Conservation (phyloP, 352 stramenopile species). For the Phytophthora melonis region DNA sequence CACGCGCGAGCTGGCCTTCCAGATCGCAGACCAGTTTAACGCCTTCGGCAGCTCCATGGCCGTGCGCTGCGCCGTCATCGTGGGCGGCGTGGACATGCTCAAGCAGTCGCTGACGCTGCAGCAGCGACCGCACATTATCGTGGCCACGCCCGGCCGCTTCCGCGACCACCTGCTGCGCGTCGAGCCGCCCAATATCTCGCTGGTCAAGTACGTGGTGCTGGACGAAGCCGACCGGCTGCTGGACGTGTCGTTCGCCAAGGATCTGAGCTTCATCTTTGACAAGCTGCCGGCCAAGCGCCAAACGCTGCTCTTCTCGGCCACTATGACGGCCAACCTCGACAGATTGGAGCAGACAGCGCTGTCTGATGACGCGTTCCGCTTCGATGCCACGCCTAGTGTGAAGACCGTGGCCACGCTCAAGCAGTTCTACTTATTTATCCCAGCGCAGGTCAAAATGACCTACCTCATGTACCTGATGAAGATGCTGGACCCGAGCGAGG, state of each 20-base stretch:
- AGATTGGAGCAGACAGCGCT: conserved; percentile 80
- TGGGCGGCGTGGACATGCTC: conserved; percentile 96
- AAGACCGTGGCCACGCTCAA: conserved; percentile 94
- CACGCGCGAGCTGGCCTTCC: conserved; percentile 97
- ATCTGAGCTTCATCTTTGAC: conserved; percentile 90
- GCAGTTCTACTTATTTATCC: conserved; percentile 99
- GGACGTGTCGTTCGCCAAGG: conserved; percentile 85
- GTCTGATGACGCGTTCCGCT: conserved; percentile 64
- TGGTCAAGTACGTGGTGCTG: conserved; percentile 96
- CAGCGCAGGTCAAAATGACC: conserved; percentile 95
- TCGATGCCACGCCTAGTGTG: conserved; percentile 77
- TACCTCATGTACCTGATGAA: conserved; percentile 94
- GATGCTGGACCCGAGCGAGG: conserved; percentile 63
- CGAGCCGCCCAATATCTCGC: conserved; percentile 89
- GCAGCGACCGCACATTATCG: conserved; percentile 95
- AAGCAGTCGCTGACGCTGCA: conserved; percentile 92
- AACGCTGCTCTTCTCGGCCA: conserved; percentile 98
- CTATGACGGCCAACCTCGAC: conserved; percentile 95
- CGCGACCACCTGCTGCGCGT: conserved; percentile 93
- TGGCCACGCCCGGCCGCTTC: conserved; percentile 97
- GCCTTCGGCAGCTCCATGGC: conserved; percentile 93
- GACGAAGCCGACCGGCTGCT: conserved; percentile 98
- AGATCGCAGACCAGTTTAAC: conserved; percentile 98
- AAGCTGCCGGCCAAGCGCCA: conserved; percentile 87
- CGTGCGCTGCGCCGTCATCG: conserved; percentile 93